Evolutionary conservation across 495 filamentous ascomycete genomes (phyloP).

Genomic region (Neurospora sp.): DNA sequence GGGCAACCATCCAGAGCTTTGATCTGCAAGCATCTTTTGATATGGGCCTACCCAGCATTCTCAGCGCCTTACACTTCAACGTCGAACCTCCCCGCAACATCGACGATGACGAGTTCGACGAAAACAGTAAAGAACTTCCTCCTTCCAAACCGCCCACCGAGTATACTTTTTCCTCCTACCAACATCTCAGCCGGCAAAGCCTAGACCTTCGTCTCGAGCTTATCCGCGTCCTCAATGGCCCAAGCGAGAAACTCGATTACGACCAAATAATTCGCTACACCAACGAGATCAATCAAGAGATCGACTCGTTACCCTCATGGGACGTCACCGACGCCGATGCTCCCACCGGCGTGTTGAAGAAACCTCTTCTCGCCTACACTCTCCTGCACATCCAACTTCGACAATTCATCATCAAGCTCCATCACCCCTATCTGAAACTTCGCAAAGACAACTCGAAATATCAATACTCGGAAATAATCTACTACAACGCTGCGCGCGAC

Average conservation of each 20-base stretch:
- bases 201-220: slow-evolving; percentile 32
- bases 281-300: slow-evolving; percentile 32
- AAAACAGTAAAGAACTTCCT: slow-evolving; percentile 28
- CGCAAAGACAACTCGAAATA: slow-evolving; percentile 31
- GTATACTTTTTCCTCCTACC: slow-evolving; percentile 34
- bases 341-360: slow-evolving; percentile 11
- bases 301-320: slow-evolving; percentile 34
- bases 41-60: slow-evolving; percentile 43
- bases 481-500: slow-evolving; percentile 36
- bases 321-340: slow-evolving; percentile 14
- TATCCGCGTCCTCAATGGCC: slow-evolving; percentile 24
- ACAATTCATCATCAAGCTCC: slow-evolving; percentile 34
- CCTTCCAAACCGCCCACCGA: slow-evolving; percentile 19
- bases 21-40: slow-evolving; percentile 51
- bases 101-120: slow-evolving; percentile 34
- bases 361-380: slow-evolving; percentile 29
- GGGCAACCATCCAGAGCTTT: slow-evolving; percentile 51
- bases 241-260: slow-evolving; percentile 26
- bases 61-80: slow-evolving; percentile 28
- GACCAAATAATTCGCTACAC: slow-evolving; percentile 35
- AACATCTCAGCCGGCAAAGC: slow-evolving; percentile 29
- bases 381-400: slow-evolving; percentile 32
- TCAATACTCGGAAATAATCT: slow-evolving; percentile 36
- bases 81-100: slow-evolving; percentile 30
- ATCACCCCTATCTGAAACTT: slow-evolving; percentile 32